Conservation (phyloP, 495 filamentous ascomycete species). For the Cercophora samala region DNA sequence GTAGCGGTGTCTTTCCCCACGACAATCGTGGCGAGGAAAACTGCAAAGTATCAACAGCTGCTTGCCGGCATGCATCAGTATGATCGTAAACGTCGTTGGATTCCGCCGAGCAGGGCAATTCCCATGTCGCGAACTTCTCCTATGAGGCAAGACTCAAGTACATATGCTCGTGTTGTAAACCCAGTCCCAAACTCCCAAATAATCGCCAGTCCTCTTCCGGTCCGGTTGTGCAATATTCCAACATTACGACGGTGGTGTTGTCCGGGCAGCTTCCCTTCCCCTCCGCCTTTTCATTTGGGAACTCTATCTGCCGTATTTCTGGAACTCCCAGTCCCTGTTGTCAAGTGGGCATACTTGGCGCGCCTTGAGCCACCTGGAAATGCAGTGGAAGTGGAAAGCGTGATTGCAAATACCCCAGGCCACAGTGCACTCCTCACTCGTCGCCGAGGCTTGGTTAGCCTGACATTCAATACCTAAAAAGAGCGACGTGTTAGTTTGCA, state of each 20-base stretch:
- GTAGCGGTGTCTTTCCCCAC: too few species aligned
- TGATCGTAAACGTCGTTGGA: background rate
- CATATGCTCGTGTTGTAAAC: background rate
- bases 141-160: background rate
- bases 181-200: background rate
- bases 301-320: constrained; percentile 81
- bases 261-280: background rate
- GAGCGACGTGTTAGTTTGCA: background rate
- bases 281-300: background rate
- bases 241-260: background rate
- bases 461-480: constrained; percentile 90
- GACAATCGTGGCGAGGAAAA: too few species aligned
- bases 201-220: background rate
- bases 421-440: constrained; percentile 96
- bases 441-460: constrained; percentile 97
- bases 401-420: constrained; percentile 99
- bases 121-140: background rate
- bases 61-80: background rate
- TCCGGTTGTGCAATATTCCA: background rate
- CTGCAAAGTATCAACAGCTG: too few species aligned
- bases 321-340: constrained; percentile 99
- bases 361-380: constrained; percentile 99
- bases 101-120: background rate
- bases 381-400: constrained; percentile 99
- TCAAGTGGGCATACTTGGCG: constrained; percentile 97